Percentiles rank a stretch among this genome's conserved stretches.
Conservation (phyloP, 176 grass and related monocot species). For the Thinopyrum elongatum region DNA sequence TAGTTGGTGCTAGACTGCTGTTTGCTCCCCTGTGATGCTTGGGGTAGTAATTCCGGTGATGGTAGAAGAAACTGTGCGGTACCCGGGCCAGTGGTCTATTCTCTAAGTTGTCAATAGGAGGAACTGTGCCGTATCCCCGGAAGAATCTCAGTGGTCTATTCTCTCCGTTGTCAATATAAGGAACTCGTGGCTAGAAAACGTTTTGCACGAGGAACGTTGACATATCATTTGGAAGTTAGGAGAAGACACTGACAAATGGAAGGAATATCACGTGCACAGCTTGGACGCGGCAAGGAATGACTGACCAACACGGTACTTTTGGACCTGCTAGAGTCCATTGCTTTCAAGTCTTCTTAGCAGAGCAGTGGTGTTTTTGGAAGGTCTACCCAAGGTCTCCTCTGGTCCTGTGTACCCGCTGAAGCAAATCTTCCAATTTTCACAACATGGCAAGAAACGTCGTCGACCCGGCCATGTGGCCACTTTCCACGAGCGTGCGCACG, state of each 20-base stretch:
- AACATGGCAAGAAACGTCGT: not conserved
- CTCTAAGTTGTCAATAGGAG: not conserved
- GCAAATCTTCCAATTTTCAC: not conserved
- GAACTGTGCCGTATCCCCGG: no score
- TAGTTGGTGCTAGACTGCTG: not conserved
- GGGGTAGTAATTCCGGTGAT: not conserved
- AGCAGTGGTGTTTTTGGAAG: not conserved
- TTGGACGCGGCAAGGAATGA: not conserved
- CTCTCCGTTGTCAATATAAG: no score
- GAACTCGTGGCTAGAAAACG: not conserved
- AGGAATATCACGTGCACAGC: not conserved
- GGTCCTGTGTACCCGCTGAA: not conserved
- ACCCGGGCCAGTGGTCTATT: not conserved
- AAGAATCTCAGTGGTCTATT: no score
- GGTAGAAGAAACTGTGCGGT: not conserved
- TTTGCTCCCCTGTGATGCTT: not conserved
- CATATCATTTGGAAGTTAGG: not conserved
- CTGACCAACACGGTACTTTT: not conserved
- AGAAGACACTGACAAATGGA: not conserved
- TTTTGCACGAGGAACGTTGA: not conserved
- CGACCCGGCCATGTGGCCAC: not conserved
- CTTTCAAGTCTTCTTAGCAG: not conserved
- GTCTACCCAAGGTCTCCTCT: not conserved
- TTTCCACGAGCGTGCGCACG: not conserved
- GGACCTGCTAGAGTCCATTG: not conserved